These are phyloP conservation scores for Leptomonas pyrrhocoris DNA, from an alignment of 208 protist genomes.

Conservation along the genomic window DNA sequence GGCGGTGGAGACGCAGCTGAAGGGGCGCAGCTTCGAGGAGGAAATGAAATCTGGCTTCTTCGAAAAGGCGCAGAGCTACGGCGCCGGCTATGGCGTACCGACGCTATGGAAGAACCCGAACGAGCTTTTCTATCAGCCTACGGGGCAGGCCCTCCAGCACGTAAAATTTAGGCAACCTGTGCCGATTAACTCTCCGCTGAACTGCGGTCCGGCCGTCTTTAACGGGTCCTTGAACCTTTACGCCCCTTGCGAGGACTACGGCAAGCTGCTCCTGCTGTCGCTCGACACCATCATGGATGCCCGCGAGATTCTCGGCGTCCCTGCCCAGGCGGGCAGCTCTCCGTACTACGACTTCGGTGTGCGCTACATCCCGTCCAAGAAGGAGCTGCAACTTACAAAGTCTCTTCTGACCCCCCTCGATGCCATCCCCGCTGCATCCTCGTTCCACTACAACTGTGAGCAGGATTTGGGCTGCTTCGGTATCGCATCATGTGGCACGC, in stretches of 20 bases:
- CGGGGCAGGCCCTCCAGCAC: slow-evolving; percentile 69
- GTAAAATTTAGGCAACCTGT: slow-evolving; percentile 51
- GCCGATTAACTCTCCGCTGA: slow-evolving; percentile 30
- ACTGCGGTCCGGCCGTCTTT: slow-evolving; percentile 64
- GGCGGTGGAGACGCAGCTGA: slow-evolving; percentile 75
- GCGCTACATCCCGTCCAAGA: slow-evolving; percentile 39
- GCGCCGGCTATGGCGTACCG: slow-evolving; percentile 68
- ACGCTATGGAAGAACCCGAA: slow-evolving; percentile 78
- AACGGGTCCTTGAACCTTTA: slow-evolving; percentile 83
- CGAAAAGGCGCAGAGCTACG: slow-evolving; percentile 65
- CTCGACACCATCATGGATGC: slow-evolving; percentile 79
- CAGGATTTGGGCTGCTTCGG: slow-evolving; percentile 80
- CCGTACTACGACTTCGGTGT: slow-evolving; percentile 80
- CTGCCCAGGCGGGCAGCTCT: neutral
- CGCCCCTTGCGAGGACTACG: slow-evolving; percentile 80
- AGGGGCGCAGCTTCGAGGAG: slow-evolving; percentile 65
- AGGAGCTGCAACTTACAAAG: slow-evolving; percentile 42
- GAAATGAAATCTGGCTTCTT: slow-evolving; percentile 70
- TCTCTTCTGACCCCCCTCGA: slow-evolving; percentile 33
- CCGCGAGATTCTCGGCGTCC: slow-evolving; percentile 38
- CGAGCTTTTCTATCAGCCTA: slow-evolving; percentile 86
- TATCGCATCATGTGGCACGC: slow-evolving; percentile 68
- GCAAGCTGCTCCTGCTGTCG: slow-evolving; percentile 77
- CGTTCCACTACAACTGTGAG: slow-evolving; percentile 73
- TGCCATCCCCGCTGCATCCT: slow-evolving; percentile 54